These are phyloP conservation scores for Candida multigemmis DNA, from an alignment of 805 yeast species.

Conservation along the genomic window DNA sequence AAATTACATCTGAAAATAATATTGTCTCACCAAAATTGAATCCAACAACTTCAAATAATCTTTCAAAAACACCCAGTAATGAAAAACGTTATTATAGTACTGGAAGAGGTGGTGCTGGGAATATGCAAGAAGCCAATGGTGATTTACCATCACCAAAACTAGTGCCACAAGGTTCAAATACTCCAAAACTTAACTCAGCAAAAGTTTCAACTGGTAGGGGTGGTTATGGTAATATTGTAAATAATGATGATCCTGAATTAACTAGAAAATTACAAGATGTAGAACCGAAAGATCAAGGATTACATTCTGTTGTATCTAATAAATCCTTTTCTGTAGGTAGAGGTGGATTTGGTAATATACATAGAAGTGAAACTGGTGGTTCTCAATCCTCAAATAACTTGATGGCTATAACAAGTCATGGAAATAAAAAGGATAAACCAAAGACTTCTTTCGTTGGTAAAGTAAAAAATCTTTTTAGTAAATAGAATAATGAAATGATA, in stretches of 20 bases:
- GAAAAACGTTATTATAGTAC: constrained; percentile 44
- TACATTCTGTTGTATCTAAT: constrained; percentile 35
- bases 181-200: constrained; percentile 49
- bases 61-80: constrained; percentile 6
- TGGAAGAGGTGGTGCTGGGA: constrained; percentile 77
- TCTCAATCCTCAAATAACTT: constrained; percentile 12
- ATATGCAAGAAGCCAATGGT: constrained; percentile 35
- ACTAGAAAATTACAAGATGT: constrained; percentile 64
- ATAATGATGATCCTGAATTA: constrained; percentile 47
- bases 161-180: constrained; percentile 50
- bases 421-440: constrained; percentile 14
- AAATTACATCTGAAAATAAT: constrained; percentile 10
- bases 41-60: constrained; percentile 4
- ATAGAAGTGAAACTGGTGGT: constrained; percentile 17
- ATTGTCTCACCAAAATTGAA: constrained; percentile 2
- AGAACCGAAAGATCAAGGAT: constrained; percentile 29
- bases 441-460: constrained; percentile 34
- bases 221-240: constrained; percentile 69
- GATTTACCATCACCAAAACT: constrained; percentile 44
- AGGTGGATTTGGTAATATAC: constrained; percentile 59
- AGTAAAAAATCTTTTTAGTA: constrained; percentile 33
- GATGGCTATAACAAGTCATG: constrained; percentile 26
- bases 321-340: constrained; percentile 47
- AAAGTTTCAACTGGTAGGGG: constrained; percentile 70
- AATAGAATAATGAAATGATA: background rate